Evolutionary conservation across 371 early-diverging fungal genomes (phyloP).

Genomic region (Rhizopus sp.): DNA sequence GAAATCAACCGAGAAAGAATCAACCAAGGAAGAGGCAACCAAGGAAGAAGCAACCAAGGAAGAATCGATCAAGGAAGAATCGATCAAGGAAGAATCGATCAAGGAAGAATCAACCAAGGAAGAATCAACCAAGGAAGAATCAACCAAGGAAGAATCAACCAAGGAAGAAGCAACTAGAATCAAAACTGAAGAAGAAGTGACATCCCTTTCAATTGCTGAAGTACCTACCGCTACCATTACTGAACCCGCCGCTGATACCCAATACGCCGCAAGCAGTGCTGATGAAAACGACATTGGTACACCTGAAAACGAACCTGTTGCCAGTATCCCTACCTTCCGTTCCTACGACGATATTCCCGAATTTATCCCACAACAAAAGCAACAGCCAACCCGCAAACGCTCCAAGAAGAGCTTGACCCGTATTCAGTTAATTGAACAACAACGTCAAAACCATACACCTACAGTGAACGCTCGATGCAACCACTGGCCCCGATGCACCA

Average conservation of each 20-base stretch:
- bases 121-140: not conserved
- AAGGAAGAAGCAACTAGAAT: slow-evolving; percentile 4
- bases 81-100: too few species aligned
- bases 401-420: slow-evolving; percentile 37
- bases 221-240: slow-evolving; percentile 1
- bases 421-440: slow-evolving; percentile 39
- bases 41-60: not conserved
- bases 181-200: slow-evolving; percentile 1
- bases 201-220: too few species aligned
- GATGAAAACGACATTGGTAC: slow-evolving; percentile 23
- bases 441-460: slow-evolving; percentile 37
- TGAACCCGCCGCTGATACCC: slow-evolving; percentile 4
- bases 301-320: slow-evolving; percentile 15
- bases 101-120: not conserved
- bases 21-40: not conserved
- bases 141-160: not conserved
- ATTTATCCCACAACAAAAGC: slow-evolving; percentile 21
- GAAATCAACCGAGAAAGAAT: not conserved
- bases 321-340: not conserved
- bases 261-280: slow-evolving; percentile 12
- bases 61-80: too few species aligned
- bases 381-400: slow-evolving; percentile 6
- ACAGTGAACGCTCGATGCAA: slow-evolving; percentile 51
- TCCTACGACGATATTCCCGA: slow-evolving; percentile 19
- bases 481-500: slow-evolving; percentile 62